Conservation (phyloP, 257 asterid species). For the Galeopsis tetrahit region DNA sequence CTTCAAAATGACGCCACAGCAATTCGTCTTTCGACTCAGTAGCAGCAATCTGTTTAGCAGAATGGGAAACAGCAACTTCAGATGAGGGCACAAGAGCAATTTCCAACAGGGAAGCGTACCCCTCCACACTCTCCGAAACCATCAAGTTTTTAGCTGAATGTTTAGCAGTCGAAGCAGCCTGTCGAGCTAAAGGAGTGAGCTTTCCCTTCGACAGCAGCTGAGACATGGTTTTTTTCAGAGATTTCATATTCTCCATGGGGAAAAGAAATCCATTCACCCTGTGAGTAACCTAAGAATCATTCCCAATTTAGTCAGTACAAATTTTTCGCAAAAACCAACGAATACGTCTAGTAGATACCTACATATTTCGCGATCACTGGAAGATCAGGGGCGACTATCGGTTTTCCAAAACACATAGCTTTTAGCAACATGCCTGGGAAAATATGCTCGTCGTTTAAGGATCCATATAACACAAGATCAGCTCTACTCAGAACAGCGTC, state of each 20-base stretch:
- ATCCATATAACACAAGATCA: slow-evolving; percentile 79
- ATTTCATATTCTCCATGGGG: slow-evolving; percentile 58
- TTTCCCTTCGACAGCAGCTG: slow-evolving; percentile 74
- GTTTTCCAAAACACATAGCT: slow-evolving; percentile 84
- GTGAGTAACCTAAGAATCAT: slow-evolving; percentile 63
- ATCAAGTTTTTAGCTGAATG: slow-evolving; percentile 66
- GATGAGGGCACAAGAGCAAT: slow-evolving; percentile 72
- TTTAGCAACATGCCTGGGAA: slow-evolving; percentile 71
- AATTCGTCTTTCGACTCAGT: slow-evolving; percentile 58
- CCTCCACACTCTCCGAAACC: slow-evolving; percentile 81
- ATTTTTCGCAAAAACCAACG: too few species aligned
- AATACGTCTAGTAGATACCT: slow-evolving; percentile 42
- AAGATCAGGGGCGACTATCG: slow-evolving; percentile 75
- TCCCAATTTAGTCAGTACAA: slow-evolving; percentile 32
- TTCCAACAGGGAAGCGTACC: slow-evolving; percentile 77
- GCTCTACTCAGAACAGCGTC: slow-evolving; percentile 51
- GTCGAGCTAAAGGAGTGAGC: slow-evolving; percentile 62
- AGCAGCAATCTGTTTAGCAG: slow-evolving; percentile 56
- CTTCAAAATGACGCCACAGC: slow-evolving; percentile 69
- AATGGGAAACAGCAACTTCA: slow-evolving; percentile 58
- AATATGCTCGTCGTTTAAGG: slow-evolving; percentile 69
- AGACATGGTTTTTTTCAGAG: slow-evolving; percentile 53
- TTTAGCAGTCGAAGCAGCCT: slow-evolving; percentile 68
- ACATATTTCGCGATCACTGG: slow-evolving; percentile 72
- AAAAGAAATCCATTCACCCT: slow-evolving; percentile 78